Percentiles rank a stretch among this genome's conserved stretches.
These are phyloP conservation scores for Epipyxis sp. DNA, from an alignment of 108 stramenopile species.

Conservation along the genomic window DNA sequence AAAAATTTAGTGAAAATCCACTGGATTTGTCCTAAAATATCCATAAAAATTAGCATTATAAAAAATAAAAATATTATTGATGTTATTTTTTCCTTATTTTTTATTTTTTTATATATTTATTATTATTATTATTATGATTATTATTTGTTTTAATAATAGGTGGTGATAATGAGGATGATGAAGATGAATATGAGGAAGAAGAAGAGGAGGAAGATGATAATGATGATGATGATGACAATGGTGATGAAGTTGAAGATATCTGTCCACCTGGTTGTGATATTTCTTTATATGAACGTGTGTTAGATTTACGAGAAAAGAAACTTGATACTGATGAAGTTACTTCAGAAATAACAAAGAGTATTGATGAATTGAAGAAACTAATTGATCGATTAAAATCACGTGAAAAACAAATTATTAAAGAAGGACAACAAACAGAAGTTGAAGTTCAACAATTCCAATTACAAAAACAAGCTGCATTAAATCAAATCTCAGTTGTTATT, in stretches of 20 bases:
- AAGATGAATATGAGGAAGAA: slow-evolving; percentile 49
- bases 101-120: too few relatives aligned
- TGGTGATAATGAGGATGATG: slow-evolving; percentile 45
- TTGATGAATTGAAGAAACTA: slow-evolving; percentile 54
- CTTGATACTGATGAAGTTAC: slow-evolving; percentile 58
- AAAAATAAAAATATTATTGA: too few relatives aligned
- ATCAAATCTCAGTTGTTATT: slow-evolving; percentile 34
- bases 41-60: too few relatives aligned
- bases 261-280: slow-evolving; percentile 61
- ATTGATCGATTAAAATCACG: slow-evolving; percentile 43
- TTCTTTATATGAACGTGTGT: slow-evolving; percentile 54
- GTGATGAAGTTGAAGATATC: slow-evolving; percentile 59
- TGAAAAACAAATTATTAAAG: slow-evolving; percentile 59
- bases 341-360: slow-evolving; percentile 49
- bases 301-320: slow-evolving; percentile 63
- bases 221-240: slow-evolving; percentile 47
- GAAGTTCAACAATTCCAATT: slow-evolving; percentile 61
- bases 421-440: slow-evolving; percentile 41
- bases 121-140: too few relatives aligned
- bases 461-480: slow-evolving; percentile 61
- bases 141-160: neutral
- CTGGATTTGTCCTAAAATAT: too few relatives aligned
- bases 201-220: slow-evolving; percentile 57
- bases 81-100: too few relatives aligned
- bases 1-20: too few relatives aligned